Evolutionary conservation across 1,284 basidiomycete genomes (phyloP).

Genomic region (Irpex lacteus): DNA sequence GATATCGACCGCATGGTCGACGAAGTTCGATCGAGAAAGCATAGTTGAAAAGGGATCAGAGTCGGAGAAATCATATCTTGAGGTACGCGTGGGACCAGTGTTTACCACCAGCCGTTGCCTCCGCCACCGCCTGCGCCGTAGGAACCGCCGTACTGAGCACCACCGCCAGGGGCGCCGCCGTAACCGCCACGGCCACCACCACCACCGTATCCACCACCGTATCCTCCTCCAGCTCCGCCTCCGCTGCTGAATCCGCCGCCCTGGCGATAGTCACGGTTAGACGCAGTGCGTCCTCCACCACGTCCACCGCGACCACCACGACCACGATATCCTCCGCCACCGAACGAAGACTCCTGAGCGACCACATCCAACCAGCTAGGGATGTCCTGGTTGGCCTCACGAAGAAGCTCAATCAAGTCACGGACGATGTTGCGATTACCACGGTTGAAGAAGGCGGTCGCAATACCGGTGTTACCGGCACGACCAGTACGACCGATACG

Average conservation of each 20-base stretch:
- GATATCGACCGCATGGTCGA: conserved; percentile 7
- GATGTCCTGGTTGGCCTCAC: conserved; percentile 96
- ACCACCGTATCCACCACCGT: conserved; percentile 34
- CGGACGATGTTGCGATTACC: conserved; percentile 90
- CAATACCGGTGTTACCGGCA: conserved; percentile 97
- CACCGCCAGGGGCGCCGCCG: conserved; percentile 32
- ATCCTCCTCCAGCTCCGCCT: conserved; percentile 37
- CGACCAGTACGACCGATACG: conserved; percentile 99
- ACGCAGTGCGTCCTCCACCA: conserved; percentile 51
- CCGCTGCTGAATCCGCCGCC: conserved; percentile 39
- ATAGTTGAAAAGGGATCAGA: conserved; percentile 8
- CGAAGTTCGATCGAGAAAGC: conserved; percentile 4
- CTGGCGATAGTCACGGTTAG: conserved; percentile 46
- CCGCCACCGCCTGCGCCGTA: conserved; percentile 31
- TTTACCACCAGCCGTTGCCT: conserved; percentile 44
- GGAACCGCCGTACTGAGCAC: conserved; percentile 31
- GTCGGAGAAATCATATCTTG: conserved; percentile 4
- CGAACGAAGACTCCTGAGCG: conserved; percentile 79
- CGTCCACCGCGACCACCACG: conserved; percentile 60
- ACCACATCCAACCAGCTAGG: conserved; percentile 92
- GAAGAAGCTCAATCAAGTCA: conserved; percentile 89
- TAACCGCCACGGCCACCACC: conserved; percentile 32
- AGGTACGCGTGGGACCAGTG: neutral
- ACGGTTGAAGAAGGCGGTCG: conserved; percentile 94
- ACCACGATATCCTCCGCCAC: conserved; percentile 52